Evolutionary conservation across 2,329 filamentous ascomycete genomes (phyloP).

Genomic region (Fusarium protoensiforme): DNA sequence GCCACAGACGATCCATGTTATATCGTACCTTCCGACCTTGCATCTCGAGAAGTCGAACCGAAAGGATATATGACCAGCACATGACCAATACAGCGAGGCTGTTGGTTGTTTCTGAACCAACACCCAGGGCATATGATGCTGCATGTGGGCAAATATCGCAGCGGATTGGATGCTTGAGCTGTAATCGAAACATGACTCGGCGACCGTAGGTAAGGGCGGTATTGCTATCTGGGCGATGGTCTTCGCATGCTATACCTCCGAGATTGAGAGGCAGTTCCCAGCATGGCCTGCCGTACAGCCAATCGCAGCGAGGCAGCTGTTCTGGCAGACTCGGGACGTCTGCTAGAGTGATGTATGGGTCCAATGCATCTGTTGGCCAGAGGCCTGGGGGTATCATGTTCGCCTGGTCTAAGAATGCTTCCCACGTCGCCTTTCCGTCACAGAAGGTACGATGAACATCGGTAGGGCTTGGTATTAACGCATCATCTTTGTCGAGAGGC

Average conservation of each 20-base stretch:
- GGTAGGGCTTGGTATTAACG: neutral
- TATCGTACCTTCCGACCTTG: slow-evolving; percentile 3
- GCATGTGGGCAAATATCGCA: neutral
- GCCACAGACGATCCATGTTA: neutral
- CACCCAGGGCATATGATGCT: neutral
- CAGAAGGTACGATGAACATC: slow-evolving; percentile 1
- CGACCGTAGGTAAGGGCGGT: neutral
- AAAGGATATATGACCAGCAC: slow-evolving; percentile 13
- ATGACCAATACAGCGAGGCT: slow-evolving; percentile 11
- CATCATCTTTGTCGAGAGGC: neutral
- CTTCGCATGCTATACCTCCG: neutral
- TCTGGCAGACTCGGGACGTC: neutral
- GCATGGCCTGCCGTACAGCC: neutral
- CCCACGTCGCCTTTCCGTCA: slow-evolving; percentile 2
- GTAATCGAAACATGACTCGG: neutral
- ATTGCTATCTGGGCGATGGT: neutral
- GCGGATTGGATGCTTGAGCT: neutral
- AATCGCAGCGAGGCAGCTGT: neutral
- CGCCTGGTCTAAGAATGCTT: neutral
- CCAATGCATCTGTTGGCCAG: neutral
- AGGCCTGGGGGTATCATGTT: neutral
- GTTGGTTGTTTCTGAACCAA: neutral
- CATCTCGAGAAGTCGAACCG: slow-evolving; percentile 2
- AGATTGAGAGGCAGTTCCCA: neutral
- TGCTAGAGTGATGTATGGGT: neutral